Evolutionary conservation across 495 filamentous ascomycete genomes (phyloP).

Genomic region (Aspergillus cavernicola): DNA sequence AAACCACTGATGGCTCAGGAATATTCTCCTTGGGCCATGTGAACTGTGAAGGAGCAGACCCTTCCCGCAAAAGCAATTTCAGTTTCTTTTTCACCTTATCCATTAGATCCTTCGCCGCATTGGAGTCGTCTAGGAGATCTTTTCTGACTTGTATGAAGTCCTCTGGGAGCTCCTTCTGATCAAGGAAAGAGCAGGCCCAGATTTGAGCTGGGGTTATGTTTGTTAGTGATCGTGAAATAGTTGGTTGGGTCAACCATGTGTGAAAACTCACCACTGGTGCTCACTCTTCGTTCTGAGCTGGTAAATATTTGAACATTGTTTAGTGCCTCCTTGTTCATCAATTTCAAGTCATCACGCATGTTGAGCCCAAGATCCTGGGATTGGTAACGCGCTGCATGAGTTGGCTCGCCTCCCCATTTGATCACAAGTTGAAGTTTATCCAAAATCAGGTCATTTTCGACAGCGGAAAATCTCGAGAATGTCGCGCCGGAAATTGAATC

Average conservation of each 20-base stretch:
- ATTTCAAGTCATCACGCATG: conserved; percentile 88
- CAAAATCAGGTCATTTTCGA: conserved; percentile 80
- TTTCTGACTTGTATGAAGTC: conserved; percentile 87
- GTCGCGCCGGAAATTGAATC: conserved; percentile 85
- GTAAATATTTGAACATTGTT: conserved; percentile 90
- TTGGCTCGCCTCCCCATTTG: conserved; percentile 98
- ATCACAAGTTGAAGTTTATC: conserved; percentile 97
- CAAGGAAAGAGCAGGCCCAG: conserved; percentile 86
- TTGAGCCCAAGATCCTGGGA: conserved; percentile 89
- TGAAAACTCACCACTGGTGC: conserved; percentile 66
- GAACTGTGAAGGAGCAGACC: conserved; percentile 88
- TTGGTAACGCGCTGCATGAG: conserved; percentile 94
- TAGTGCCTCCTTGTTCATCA: conserved; percentile 89
- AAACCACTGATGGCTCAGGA: conserved; percentile 87
- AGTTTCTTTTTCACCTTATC: conserved; percentile 99
- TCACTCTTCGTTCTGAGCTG: conserved; percentile 90
- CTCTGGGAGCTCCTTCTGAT: conserved; percentile 76
- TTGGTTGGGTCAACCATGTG: background rate
- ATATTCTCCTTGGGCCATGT: conserved; percentile 93
- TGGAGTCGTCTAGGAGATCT: conserved; percentile 93
- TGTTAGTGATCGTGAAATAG: conserved; percentile 15
- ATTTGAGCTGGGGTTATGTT: conserved; percentile 65
- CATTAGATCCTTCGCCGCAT: conserved; percentile 99
- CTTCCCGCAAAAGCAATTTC: conserved; percentile 83
- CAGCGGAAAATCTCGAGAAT: conserved; percentile 83